Base-by-base conservation (phyloP, 2,329 filamentous ascomycete species). In the Orbilia quercus region DNA sequence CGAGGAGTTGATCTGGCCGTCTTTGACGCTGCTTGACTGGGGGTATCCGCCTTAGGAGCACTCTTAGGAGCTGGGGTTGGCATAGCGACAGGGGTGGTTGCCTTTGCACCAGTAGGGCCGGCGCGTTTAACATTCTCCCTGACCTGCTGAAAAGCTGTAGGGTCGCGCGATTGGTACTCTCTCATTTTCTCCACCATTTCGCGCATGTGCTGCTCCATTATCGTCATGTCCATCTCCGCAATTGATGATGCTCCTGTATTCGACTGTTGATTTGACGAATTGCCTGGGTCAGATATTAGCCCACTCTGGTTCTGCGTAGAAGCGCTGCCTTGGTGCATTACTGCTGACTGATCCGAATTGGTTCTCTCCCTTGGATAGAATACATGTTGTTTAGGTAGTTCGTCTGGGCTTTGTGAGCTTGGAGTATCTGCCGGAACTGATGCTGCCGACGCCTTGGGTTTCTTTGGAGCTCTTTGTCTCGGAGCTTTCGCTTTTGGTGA, bases 91-190 rank as follows among this genome's bases (percentile, higher is more conserved):
- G 51, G 38, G 4, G 53, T 23, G 1, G 36, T 51, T 44, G n/a
- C 62, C 51, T 51, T 75, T 12, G 53, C 47, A 25, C 59, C 40
- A 18, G 44, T 40, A 55, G 59, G 38, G 40, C 75, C 79, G 78
- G 44, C 83, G 77, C 81, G 87, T 82, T 80, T 86, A 80, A 82
- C 78, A 74, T 80, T 79, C 63, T 86, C 85, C 85, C 85, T 87
- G 7, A 88, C 82, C 75, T 82, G 82, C 22, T 84, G 83, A 55
- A 88, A 83, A 64, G 86, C 80, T 9, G 80, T 79, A 2, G 86
- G 86, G 75, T 88, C 84, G 76, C 84, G 84, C 23, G 80, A 79
- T 70, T 86, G 86, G 69, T 86, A 83, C 72, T 86, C 83, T 40
- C 85, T 81, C 84, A 88, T 87, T 75, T 84, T 86, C 36, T 84